Conservation (phyloP, 176 grass and related monocot genomes). For the Ensete glaucum region DNA sequence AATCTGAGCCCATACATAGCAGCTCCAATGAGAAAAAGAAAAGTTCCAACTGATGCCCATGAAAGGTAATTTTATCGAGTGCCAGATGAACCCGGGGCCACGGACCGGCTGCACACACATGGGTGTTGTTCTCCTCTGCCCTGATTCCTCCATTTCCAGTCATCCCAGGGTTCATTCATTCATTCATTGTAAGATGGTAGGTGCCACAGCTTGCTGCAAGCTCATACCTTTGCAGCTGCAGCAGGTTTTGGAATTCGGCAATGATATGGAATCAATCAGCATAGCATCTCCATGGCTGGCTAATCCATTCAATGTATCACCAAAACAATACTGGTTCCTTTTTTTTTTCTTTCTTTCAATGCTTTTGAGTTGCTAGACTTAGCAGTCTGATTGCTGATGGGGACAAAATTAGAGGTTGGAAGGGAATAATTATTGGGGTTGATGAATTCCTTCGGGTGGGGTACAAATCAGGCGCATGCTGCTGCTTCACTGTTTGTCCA, state of each 20-base stretch:
- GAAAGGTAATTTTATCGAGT: neutral
- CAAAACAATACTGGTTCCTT: neutral
- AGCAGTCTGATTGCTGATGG: neutral
- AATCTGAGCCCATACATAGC: constrained; percentile 8
- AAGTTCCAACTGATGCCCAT: neutral
- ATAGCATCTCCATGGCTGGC: neutral
- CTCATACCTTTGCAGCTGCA: no score
- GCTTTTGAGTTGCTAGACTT: neutral
- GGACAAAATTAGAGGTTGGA: constrained; percentile 11
- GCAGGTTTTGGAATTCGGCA: no score
- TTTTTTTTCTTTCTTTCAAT: neutral
- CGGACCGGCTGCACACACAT: neutral
- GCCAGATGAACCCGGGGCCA: neutral
- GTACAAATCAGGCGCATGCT: neutral
- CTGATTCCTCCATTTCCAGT: neutral
- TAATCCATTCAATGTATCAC: neutral
- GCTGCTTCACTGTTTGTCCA: neutral
- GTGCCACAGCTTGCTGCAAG: no score
- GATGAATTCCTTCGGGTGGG: constrained; percentile 2
- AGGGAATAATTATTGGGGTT: constrained; percentile 2
- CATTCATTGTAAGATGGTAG: no score
- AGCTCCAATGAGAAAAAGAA: neutral
- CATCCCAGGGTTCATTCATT: neutral
- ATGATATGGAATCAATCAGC: no score
- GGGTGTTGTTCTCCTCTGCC: neutral